Evolutionary conservation across 148 eudicot genomes (phyloP).

Genomic region (Vaccinium vitisidaea): DNA sequence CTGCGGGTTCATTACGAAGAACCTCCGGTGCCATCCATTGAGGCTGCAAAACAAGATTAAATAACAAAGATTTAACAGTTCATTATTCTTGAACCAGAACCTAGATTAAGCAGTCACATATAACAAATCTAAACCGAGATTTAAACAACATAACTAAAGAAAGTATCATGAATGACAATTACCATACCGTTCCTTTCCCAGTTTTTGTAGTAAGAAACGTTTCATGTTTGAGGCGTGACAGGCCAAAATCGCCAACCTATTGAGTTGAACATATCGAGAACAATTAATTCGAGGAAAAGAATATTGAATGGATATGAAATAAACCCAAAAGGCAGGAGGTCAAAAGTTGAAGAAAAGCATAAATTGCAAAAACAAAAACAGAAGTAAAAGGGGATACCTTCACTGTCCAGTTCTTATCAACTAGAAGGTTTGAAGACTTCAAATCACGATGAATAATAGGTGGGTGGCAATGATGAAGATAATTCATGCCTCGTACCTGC

Average conservation of each 20-base stretch:
- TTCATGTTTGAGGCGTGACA: conserved; percentile 90
- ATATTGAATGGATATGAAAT: neutral
- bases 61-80: neutral
- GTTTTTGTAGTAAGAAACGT: conserved; percentile 76
- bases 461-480: conserved; percentile 86
- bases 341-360: neutral
- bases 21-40: conserved; percentile 99
- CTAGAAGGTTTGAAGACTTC: conserved; percentile 95
- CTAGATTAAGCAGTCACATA: neutral
- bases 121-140: neutral
- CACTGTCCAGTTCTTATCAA: conserved; percentile 95
- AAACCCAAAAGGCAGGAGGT: conserved; percentile 2
- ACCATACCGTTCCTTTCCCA: conserved; percentile 95
- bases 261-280: conserved; percentile 8
- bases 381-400: conserved; percentile 54
- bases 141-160: neutral
- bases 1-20: conserved; percentile 88
- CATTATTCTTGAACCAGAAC: neutral
- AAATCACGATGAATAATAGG: conserved; percentile 94
- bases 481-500: conserved; percentile 96
- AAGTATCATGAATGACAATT: conserved; percentile 7
- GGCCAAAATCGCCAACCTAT: conserved; percentile 98
- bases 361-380: neutral
- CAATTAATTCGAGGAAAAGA: neutral
- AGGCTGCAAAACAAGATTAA: conserved; percentile 53